These are phyloP conservation scores for Xylaria sp. DNA, from an alignment of 2,329 filamentous ascomycete species.

Conservation along the genomic window DNA sequence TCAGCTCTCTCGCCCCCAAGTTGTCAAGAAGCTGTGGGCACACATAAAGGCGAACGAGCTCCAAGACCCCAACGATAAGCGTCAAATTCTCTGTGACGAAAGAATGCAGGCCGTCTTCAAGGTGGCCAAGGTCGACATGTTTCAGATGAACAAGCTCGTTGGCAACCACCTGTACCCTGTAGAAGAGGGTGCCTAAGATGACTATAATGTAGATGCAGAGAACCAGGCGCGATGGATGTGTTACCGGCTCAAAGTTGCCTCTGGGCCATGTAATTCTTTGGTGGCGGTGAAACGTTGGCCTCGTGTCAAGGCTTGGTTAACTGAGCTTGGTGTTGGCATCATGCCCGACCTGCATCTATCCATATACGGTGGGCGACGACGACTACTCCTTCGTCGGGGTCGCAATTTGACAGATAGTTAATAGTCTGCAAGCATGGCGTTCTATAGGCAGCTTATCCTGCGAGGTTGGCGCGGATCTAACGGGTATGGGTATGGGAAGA, in stretches of 20 bases:
- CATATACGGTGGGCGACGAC: background rate
- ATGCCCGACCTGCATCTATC: background rate
- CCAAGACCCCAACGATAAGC: slow-evolving; percentile 89
- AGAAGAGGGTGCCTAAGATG: slow-evolving; percentile 62
- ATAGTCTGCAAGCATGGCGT: slow-evolving; percentile 31
- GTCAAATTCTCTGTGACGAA: slow-evolving; percentile 92
- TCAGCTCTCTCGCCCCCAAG: slow-evolving; percentile 89
- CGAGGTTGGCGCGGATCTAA: slow-evolving; percentile 20
- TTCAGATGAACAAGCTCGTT: slow-evolving; percentile 98
- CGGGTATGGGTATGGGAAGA: slow-evolving; percentile 12
- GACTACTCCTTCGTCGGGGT: background rate
- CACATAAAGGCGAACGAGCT: slow-evolving; percentile 89
- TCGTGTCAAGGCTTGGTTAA: background rate
- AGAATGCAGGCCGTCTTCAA: slow-evolving; percentile 93
- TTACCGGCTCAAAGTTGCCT: background rate
- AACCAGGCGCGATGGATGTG: background rate
- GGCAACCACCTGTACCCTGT: slow-evolving; percentile 87
- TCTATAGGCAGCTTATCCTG: slow-evolving; percentile 25
- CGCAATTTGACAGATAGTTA: slow-evolving; percentile 7
- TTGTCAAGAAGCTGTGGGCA: slow-evolving; percentile 95
- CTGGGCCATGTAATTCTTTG: background rate
- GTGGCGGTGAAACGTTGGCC: background rate
- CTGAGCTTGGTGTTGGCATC: background rate
- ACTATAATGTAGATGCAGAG: background rate
- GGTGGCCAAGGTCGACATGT: slow-evolving; percentile 92